Evolutionary conservation across 1,284 basidiomycete species (phyloP).

Genomic region (Sanguinoderma infundibulare): DNA sequence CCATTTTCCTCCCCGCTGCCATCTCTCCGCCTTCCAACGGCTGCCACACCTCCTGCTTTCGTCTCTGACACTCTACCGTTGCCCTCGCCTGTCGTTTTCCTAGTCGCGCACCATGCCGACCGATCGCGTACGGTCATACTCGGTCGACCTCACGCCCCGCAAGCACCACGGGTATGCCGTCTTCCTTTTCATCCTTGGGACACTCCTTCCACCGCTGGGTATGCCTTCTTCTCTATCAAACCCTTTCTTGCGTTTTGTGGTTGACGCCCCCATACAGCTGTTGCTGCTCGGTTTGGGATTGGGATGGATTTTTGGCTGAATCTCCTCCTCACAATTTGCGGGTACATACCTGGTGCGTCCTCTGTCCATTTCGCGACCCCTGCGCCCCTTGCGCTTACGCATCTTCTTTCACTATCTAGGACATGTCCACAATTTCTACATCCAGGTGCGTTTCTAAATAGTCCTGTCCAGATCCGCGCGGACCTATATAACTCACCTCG

Average conservation of each 20-base stretch:
- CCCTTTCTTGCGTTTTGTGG: background rate
- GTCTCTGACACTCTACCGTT: background rate
- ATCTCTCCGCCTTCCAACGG: background rate
- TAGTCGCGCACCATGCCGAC: conserved; percentile 21
- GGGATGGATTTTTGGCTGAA: conserved; percentile 95
- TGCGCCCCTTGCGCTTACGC: background rate
- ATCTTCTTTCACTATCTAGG: conserved; percentile 45
- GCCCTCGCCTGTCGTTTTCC: background rate
- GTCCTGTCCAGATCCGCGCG: conserved; percentile 8
- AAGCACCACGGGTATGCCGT: conserved; percentile 85
- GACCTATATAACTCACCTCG: background rate
- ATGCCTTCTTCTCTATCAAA: conserved; percentile 31
- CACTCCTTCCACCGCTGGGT: conserved; percentile 89
- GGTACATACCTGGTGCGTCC: conserved; percentile 83
- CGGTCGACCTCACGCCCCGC: conserved; percentile 70
- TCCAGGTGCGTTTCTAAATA: conserved; percentile 64
- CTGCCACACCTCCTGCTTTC: background rate
- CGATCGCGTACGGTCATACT: conserved; percentile 34
- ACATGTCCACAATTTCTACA: conserved; percentile 91
- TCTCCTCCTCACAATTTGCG: conserved; percentile 85
- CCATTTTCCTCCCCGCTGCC: background rate
- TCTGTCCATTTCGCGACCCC: conserved; percentile 5
- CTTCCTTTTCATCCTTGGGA: conserved; percentile 82
- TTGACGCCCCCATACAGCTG: conserved; percentile 52
- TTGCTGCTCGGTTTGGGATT: conserved; percentile 93